Conservation (phyloP, 2,329 filamentous ascomycete species). For the Pseudopithomyces maydicus region DNA sequence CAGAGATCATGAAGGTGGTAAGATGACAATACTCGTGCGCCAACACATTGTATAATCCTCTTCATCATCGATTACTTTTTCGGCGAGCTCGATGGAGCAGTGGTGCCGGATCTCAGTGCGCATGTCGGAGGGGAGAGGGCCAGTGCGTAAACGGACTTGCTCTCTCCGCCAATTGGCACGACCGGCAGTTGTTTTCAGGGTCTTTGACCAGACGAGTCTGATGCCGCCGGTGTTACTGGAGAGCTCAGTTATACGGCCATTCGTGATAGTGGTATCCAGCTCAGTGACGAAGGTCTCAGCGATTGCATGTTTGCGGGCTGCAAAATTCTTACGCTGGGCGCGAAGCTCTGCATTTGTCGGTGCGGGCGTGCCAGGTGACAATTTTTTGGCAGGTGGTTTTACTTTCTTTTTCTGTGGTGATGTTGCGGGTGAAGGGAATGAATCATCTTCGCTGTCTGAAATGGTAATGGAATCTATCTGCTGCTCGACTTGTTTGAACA, state of each 20-base stretch:
- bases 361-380: neutral
- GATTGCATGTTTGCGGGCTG: slow-evolving; percentile 64
- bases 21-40: slow-evolving; percentile 97
- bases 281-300: slow-evolving; percentile 69
- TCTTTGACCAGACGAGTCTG: slow-evolving; percentile 74
- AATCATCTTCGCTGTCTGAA: slow-evolving; percentile 30
- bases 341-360: slow-evolving; percentile 28
- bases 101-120: slow-evolving; percentile 56
- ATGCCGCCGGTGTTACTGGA: slow-evolving; percentile 71
- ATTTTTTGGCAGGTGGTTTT: slow-evolving; percentile 18
- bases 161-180: slow-evolving; percentile 57
- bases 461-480: slow-evolving; percentile 31
- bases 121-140: slow-evolving; percentile 27
- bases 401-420: slow-evolving; percentile 28
- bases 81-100: slow-evolving; percentile 84
- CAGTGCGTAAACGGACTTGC: slow-evolving; percentile 42
- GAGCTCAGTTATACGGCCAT: slow-evolving; percentile 63
- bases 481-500: slow-evolving; percentile 33
- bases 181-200: slow-evolving; percentile 79
- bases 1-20: slow-evolving; percentile 85
- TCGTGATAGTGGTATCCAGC: slow-evolving; percentile 69
- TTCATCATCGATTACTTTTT: slow-evolving; percentile 80
- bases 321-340: slow-evolving; percentile 61
- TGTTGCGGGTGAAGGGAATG: slow-evolving; percentile 22
- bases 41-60: slow-evolving; percentile 83